phyloP scores from a whole-genome alignment of 2,329 filamentous ascomycete species.

The Ceratocystis colombiana region DNA sequence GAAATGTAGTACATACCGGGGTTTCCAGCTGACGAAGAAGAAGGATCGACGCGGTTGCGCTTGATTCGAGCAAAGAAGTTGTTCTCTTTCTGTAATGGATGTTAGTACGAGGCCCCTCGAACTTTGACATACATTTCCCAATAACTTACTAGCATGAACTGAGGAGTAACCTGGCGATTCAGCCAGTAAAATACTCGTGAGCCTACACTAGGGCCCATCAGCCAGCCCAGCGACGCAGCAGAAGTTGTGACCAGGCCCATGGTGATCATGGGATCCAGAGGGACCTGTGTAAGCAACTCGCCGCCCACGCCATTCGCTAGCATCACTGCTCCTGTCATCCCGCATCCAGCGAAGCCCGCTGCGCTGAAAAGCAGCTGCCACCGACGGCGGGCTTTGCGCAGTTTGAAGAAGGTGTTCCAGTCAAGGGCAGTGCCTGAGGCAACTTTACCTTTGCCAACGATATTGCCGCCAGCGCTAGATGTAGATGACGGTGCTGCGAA shows the following conservation, averaged over 20 bases:
- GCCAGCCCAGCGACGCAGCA: slow-evolving; percentile 74
- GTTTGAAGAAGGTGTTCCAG: slow-evolving; percentile 89
- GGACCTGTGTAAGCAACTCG: slow-evolving; percentile 57
- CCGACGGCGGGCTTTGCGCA: slow-evolving; percentile 74
- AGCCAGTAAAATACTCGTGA: slow-evolving; percentile 67
- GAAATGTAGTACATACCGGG: slow-evolving; percentile 45
- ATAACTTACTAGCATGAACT: slow-evolving; percentile 58
- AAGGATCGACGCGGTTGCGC: slow-evolving; percentile 84
- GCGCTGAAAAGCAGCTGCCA: slow-evolving; percentile 73
- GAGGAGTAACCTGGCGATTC: slow-evolving; percentile 53
- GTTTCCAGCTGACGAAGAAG: slow-evolving; percentile 78
- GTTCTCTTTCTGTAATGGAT: slow-evolving; percentile 62
- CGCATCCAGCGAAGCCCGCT: slow-evolving; percentile 51
- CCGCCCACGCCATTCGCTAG: slow-evolving; percentile 65
- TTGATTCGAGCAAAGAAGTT: slow-evolving; percentile 89
- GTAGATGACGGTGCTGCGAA: slow-evolving; percentile 23
- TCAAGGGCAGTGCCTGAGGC: slow-evolving; percentile 42
- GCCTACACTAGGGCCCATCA: slow-evolving; percentile 73
- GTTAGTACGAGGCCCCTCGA: background rate
- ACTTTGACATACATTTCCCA: background rate
- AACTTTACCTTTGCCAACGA: background rate
- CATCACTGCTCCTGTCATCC: slow-evolving; percentile 52
- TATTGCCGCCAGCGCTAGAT: slow-evolving; percentile 31
- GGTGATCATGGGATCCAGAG: slow-evolving; percentile 78
- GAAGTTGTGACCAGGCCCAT: slow-evolving; percentile 70